Conservation (phyloP, 2,329 filamentous ascomycete species). For the Hypoxylon sp. region DNA sequence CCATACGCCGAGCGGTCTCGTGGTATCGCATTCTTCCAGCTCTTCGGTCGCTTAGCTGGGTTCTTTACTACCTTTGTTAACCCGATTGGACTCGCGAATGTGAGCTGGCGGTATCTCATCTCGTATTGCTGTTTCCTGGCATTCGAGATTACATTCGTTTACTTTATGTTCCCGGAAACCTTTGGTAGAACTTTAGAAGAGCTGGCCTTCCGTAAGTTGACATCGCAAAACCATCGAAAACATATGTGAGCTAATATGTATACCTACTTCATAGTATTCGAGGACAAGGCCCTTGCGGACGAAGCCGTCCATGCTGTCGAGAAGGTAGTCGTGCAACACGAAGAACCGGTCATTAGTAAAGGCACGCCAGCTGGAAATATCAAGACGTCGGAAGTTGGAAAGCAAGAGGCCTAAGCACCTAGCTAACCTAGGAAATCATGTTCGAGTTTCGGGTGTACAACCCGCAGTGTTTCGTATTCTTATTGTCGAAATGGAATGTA, state of each 20-base stretch:
- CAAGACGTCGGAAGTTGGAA: constrained; percentile 7
- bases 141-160: constrained; percentile 70
- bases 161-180: constrained; percentile 88
- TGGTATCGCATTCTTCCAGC: constrained; percentile 71
- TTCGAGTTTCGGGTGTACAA: not conserved
- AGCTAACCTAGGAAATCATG: not conserved
- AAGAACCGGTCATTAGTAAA: constrained; percentile 25
- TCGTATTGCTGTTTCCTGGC: constrained; percentile 62
- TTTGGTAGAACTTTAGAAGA: constrained; percentile 86
- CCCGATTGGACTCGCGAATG: constrained; percentile 59
- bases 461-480: not conserved
- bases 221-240: not conserved
- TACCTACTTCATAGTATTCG: constrained; percentile 56
- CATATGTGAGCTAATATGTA: constrained; percentile 32
- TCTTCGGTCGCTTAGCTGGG: constrained; percentile 63
- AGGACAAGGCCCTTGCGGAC: constrained; percentile 58
- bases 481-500: not conserved
- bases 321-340: constrained; percentile 53
- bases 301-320: constrained; percentile 59
- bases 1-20: constrained; percentile 70
- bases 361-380: constrained; percentile 2
- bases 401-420: constrained; percentile 16
- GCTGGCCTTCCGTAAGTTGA: constrained; percentile 59
- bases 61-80: constrained; percentile 64
- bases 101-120: constrained; percentile 61